Base-by-base conservation (phyloP, 352 stramenopile genomes). In the Aphanomyces euteiches region DNA sequence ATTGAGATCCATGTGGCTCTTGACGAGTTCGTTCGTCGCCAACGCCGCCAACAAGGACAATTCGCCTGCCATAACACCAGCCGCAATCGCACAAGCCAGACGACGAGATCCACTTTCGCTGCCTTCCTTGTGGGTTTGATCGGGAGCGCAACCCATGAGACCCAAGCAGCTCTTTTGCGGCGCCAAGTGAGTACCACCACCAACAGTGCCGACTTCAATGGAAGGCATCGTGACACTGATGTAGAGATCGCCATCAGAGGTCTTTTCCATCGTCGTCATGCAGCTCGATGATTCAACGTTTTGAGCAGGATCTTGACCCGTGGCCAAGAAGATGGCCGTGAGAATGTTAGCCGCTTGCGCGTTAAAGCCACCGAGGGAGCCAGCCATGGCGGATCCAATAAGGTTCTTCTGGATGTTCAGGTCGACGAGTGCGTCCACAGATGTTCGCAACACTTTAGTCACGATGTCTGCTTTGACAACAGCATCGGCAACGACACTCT, bases 371-470 rank as follows among this genome's bases (percentile, higher is more conserved):
- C 92, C 92, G 64, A 98, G 78, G 8, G 81, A 76, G 41, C 84
- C 89, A 21, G 90, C 89, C 80, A 98, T 92, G 39, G 88, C 88
- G 45, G 81, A 93, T 65, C 92, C 92, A 67, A 97, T 87, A 40
- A 97, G 79, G 75, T 97, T 97, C 81, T 98, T 98, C 65, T 94
- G 80, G 1, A 85, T 73, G 78, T 97, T 97, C 6, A 90, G 84
- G 58, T 92, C 70, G 6, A 97, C 88, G 57, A 98, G 88, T 13
- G 83, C 82, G 4, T 80, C 72, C 15, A 97, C 88, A 8, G 81
- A 89, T 38, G 87, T 96, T 75, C 97, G 97, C 43, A 97, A 81
- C 15, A 89, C 87, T 4, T 72, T 79, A 69, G 79, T 70, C 1
- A 97, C 83, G 56, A 97, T 78, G 34, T 82, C 72, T 21, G 84